Base-by-base conservation (phyloP, 352 stramenopile genomes). In the Globisporangium canariense region DNA sequence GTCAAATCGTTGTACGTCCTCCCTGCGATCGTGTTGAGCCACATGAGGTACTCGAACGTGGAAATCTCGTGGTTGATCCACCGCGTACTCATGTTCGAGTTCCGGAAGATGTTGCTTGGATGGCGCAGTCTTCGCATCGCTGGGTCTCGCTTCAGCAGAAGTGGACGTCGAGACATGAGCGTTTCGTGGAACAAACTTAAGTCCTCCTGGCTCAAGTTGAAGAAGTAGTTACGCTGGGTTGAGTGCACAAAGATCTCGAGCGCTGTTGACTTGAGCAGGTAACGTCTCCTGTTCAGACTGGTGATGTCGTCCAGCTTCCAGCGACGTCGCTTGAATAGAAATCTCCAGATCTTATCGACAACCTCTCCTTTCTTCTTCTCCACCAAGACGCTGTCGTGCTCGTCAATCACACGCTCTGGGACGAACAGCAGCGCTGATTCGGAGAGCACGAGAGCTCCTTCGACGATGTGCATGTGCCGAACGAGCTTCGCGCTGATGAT, bases 21-120 rank as follows among this genome's bases (percentile, higher is more conserved):
- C 0, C 90, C 91, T 41, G 89, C 90, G 36, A 93, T 86, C 18
- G 86, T 97, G 71, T 98, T 98, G 28, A 97, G 73, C 83, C 88
- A 94, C 79, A 95, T 94, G 7, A 98, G 74, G 68, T 98, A 98
- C 64, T 97, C 88, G 71, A 98, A 99, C 59, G 98, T 99, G 14
- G 91, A 98, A 46, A 99, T 93, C 61, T 96, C 87, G 62, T 94
- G 81, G 36, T 91, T 80, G 25, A 90, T 73, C 87, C 87, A 96
- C 14, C 75, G 74, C 28, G 68, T 68, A 16, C 73, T 93, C 78
- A 91, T 88, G 18, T 66, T 70, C 14, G 85, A 90, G 60, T 86
- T 92, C 14, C 83, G 79, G 61, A 96, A 94, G 38, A 92, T 88
- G 55, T 76, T 93, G 60, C 81, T 89, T 51, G 87, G 86, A 56